These are phyloP conservation scores for Pichia heedii DNA, from an alignment of 805 yeast species.

Conservation along the genomic window DNA sequence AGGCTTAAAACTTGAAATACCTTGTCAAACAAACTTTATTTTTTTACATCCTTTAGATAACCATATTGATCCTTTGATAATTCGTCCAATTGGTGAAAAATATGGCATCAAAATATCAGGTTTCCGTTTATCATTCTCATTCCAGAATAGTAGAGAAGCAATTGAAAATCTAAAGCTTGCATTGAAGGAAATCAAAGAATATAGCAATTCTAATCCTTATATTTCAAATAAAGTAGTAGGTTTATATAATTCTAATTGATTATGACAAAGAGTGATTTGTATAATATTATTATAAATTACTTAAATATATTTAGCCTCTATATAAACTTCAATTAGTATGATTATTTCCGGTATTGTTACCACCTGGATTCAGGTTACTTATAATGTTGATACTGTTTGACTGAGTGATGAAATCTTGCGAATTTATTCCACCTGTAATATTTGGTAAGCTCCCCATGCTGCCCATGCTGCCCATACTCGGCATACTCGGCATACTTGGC, in stretches of 20 bases:
- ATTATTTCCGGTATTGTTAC: not conserved
- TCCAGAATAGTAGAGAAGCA: slow-evolving; percentile 48
- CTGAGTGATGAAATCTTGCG: not conserved
- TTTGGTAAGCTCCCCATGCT: too few relatives aligned
- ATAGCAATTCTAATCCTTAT: slow-evolving; percentile 46
- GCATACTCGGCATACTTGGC: too few relatives aligned
- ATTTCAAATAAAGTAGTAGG: slow-evolving; percentile 1
- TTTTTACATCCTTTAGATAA: slow-evolving; percentile 52
- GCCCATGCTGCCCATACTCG: too few relatives aligned
- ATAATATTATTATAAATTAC: too few relatives aligned
- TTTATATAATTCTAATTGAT: not conserved
- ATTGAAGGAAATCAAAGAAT: slow-evolving; percentile 46
- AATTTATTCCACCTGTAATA: not conserved
- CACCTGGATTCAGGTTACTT: not conserved
- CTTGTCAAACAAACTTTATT: slow-evolving; percentile 79
- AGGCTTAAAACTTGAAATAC: slow-evolving; percentile 56
- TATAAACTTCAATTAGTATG: too few relatives aligned
- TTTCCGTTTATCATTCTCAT: slow-evolving; percentile 74
- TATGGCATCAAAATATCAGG: slow-evolving; percentile 59
- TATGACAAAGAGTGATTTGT: not conserved
- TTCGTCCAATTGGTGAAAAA: slow-evolving; percentile 34
- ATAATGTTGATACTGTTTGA: too few relatives aligned
- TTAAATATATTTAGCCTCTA: too few relatives aligned
- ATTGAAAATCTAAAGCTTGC: slow-evolving; percentile 50
- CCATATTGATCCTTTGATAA: slow-evolving; percentile 43